Evolutionary conservation across 2,329 filamentous ascomycete genomes (phyloP).

Genomic region (Macrophomina phaseolina): DNA sequence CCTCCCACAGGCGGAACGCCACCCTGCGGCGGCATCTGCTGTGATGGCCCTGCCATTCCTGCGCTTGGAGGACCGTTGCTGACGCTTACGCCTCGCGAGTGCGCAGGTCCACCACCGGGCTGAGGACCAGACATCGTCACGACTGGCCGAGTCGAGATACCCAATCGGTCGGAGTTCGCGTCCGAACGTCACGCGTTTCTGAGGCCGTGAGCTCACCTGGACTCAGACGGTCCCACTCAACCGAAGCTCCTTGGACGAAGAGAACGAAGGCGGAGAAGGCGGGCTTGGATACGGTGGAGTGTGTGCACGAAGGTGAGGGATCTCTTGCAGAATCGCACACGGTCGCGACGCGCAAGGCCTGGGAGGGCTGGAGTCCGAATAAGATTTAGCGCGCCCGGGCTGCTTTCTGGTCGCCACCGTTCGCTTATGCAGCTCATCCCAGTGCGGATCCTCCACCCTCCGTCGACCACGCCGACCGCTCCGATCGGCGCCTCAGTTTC

Average conservation of each 20-base stretch:
- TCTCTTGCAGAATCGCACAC: slow-evolving; percentile 7
- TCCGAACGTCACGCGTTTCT: slow-evolving; percentile 35
- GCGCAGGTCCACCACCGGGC: slow-evolving; percentile 40
- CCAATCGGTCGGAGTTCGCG: slow-evolving; percentile 1
- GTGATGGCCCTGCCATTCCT: slow-evolving; percentile 43
- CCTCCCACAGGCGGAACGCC: slow-evolving; percentile 55
- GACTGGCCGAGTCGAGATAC: slow-evolving; percentile 34
- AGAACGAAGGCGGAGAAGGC: neutral
- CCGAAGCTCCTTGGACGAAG: neutral
- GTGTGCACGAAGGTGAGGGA: neutral
- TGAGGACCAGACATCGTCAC: slow-evolving; percentile 42
- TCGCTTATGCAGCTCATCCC: slow-evolving; percentile 20
- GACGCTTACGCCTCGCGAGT: slow-evolving; percentile 46
- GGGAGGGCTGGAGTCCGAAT: slow-evolving; percentile 15
- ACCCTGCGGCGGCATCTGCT: slow-evolving; percentile 56
- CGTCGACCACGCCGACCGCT: slow-evolving; percentile 1
- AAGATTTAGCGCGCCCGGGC: slow-evolving; percentile 26
- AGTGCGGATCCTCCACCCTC: slow-evolving; percentile 22
- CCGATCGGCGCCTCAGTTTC: slow-evolving; percentile 14
- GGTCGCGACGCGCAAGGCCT: slow-evolving; percentile 8
- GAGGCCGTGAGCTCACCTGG: slow-evolving; percentile 29
- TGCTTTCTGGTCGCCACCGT: slow-evolving; percentile 11
- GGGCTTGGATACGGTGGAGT: neutral
- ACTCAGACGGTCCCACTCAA: slow-evolving; percentile 1
- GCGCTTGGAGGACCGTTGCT: slow-evolving; percentile 50